Conservation (phyloP, 176 grass and related monocot species). For the Hyparrhenia diplandra region DNA sequence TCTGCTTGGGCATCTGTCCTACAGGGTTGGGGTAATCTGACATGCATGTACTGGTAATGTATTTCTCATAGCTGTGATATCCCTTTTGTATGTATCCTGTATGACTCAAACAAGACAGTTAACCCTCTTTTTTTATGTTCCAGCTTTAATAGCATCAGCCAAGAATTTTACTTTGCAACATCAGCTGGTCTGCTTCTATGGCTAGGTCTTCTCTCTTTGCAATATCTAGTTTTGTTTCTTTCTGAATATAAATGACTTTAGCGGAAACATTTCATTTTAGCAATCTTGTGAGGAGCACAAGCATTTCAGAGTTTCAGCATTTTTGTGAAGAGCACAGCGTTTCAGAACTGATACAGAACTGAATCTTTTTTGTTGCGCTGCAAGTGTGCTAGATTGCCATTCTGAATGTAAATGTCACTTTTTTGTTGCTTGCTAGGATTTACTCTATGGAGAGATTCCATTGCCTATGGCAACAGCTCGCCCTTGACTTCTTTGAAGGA, state of each 20-base stretch:
- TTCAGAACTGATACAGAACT: not conserved
- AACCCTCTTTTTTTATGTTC: constrained; percentile 22
- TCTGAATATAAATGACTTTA: not conserved
- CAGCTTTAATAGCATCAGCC: constrained; percentile 81
- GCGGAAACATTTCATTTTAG: not conserved
- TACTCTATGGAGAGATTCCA: constrained; percentile 63
- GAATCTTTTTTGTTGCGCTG: not conserved
- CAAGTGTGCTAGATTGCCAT: not conserved
- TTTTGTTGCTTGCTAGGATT: constrained; percentile 49
- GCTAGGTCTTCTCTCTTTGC: constrained; percentile 57
- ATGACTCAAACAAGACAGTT: constrained; percentile 7
- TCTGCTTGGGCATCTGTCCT: constrained; percentile 79
- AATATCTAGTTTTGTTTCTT: not conserved
- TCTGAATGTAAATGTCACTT: not conserved
- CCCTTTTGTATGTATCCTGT: not conserved
- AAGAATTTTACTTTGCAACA: constrained; percentile 82
- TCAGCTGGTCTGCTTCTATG: constrained; percentile 58
- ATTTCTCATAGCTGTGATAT: constrained; percentile 14
- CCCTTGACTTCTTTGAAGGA: constrained; percentile 74
- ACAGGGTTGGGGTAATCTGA: constrained; percentile 92
- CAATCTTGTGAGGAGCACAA: not conserved
- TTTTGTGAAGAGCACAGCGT: not conserved
- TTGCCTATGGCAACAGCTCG: constrained; percentile 69
- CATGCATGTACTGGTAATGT: constrained; percentile 91
- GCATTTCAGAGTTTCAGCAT: not conserved